These are phyloP conservation scores for Haematococcus sp. DNA, from an alignment of 139 green algal species.

Conservation along the genomic window DNA sequence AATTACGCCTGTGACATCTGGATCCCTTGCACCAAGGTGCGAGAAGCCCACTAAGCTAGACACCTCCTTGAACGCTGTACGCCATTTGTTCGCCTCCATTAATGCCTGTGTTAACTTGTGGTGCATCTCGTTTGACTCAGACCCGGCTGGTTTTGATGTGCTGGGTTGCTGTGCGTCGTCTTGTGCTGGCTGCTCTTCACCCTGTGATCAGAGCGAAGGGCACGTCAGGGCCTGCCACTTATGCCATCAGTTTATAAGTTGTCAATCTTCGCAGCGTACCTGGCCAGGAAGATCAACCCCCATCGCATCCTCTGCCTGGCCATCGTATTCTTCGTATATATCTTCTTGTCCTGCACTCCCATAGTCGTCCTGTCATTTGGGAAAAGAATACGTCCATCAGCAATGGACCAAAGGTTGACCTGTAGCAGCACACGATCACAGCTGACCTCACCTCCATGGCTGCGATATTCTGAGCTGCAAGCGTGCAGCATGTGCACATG, in stretches of 20 bases:
- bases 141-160: background rate
- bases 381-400: background rate
- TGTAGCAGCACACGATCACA: too few relatives aligned
- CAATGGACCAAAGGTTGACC: too few relatives aligned
- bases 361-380: constrained; percentile 4
- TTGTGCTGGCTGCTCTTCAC: background rate
- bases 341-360: background rate
- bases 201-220: too few relatives aligned
- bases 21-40: constrained; percentile 2
- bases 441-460: too few relatives aligned
- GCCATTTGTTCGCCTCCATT: constrained; percentile 32
- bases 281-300: background rate
- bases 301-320: background rate
- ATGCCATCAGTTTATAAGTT: too few relatives aligned
- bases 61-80: constrained; percentile 38
- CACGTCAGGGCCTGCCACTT: background rate
- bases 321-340: background rate
- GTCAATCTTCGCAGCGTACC: background rate
- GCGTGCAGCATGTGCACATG: too few relatives aligned
- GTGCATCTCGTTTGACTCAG: background rate
- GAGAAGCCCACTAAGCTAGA: constrained; percentile 16
- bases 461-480: too few relatives aligned
- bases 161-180: background rate
- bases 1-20: constrained; percentile 29
- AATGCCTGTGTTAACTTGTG: constrained; percentile 21